Evolutionary conservation across 1,284 basidiomycete species (phyloP).

Genomic region (Fomitopsis palustris): DNA sequence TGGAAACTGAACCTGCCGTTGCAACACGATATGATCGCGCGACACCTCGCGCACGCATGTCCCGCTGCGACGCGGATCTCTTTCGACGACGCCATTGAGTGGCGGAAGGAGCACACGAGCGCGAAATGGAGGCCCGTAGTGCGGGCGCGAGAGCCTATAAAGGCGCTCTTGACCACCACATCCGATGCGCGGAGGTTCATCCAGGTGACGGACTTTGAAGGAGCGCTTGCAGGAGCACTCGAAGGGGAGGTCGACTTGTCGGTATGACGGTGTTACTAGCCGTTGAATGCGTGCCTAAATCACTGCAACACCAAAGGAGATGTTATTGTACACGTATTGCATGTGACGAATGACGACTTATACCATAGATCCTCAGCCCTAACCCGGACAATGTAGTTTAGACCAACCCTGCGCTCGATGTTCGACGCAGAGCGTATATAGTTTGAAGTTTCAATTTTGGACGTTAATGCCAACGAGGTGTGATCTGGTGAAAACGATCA

Average conservation of each 20-base stretch:
- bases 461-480: too few species aligned
- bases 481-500: too few species aligned
- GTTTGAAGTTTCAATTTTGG: too few species aligned
- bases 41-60: constrained; percentile 3
- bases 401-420: too few species aligned
- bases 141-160: constrained; percentile 5
- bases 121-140: constrained; percentile 10
- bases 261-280: background rate
- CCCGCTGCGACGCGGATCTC: constrained; percentile 7
- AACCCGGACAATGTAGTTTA: too few species aligned
- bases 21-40: constrained; percentile 8
- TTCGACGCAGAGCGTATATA: background rate
- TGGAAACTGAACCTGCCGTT: constrained; percentile 10
- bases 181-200: constrained; percentile 1
- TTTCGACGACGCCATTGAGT: constrained; percentile 8
- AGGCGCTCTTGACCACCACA: constrained; percentile 1
- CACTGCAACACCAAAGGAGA: too few species aligned
- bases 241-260: constrained; percentile 1
- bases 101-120: background rate
- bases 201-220: constrained; percentile 7
- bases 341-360: too few species aligned
- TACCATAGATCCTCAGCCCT: too few species aligned
- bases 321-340: too few species aligned
- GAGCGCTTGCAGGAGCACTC: constrained; percentile 7
- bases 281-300: background rate